A percentile compares a stretch with the other conserved stretches of the same genome.
Conservation (phyloP, 176 grass and related monocot species). For the Urochloa ruziziensis region DNA sequence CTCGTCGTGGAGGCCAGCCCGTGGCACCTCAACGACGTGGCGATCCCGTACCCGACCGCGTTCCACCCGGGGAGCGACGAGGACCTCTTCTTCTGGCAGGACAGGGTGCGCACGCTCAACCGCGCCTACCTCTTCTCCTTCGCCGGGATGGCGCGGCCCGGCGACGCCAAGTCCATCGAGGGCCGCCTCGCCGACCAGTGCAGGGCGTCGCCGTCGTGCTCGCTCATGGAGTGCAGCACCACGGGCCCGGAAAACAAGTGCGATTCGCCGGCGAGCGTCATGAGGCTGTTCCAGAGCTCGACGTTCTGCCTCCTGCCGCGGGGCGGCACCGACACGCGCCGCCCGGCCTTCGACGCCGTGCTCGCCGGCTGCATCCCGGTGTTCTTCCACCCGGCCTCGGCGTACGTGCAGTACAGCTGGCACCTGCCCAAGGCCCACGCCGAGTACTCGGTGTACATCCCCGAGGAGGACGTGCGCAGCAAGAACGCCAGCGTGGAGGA, state of each 20-base stretch:
- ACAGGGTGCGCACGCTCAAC: constrained; percentile 36
- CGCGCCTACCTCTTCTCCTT: constrained; percentile 74
- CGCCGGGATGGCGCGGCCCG: constrained; percentile 50
- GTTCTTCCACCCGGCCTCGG: constrained; percentile 56
- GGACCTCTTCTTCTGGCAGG: constrained; percentile 58
- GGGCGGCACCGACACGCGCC: constrained; percentile 45
- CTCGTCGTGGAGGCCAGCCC: constrained; percentile 71
- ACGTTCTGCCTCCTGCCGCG: constrained; percentile 80
- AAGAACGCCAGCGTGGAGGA: constrained; percentile 57
- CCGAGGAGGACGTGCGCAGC: constrained; percentile 53
- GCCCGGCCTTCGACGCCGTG: constrained; percentile 61
- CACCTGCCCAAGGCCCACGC: constrained; percentile 54
- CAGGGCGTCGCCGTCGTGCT: constrained; percentile 43
- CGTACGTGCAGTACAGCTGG: constrained; percentile 82
- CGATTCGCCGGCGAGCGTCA: constrained; percentile 38
- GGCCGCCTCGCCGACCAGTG: constrained; percentile 60
- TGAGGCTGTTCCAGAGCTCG: constrained; percentile 71
- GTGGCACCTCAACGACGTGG: constrained; percentile 72
- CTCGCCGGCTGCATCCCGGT: constrained; percentile 45
- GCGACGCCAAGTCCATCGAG: constrained; percentile 45
- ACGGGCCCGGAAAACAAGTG: constrained; percentile 39
- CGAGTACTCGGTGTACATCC: constrained; percentile 71
- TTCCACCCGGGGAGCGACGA: constrained; percentile 74
- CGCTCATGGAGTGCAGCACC: constrained; percentile 55
- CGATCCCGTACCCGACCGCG: constrained; percentile 64